Evolutionary conservation across 2,329 filamentous ascomycete species (phyloP).

Genomic region (Dactylellina parvicollis): DNA sequence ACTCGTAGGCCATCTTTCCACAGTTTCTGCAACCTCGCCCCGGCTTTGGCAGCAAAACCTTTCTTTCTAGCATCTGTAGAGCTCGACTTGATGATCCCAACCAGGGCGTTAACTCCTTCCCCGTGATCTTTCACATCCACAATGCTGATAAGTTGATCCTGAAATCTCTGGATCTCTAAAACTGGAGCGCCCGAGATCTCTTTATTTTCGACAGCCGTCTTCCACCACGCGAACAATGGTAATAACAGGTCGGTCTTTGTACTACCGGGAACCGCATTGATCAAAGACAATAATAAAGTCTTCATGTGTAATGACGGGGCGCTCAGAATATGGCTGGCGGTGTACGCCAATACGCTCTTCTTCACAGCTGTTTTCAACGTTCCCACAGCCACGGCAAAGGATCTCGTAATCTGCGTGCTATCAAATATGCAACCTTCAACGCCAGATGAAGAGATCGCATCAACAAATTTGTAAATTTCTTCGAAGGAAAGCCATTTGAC

Average conservation of each 20-base stretch:
- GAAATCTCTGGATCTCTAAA: constrained; percentile 65
- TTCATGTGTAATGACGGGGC: constrained; percentile 78
- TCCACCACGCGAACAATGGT: constrained; percentile 78
- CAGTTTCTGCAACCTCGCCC: constrained; percentile 38
- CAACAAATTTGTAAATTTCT: constrained; percentile 71
- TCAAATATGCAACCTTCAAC: constrained; percentile 90
- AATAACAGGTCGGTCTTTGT: constrained; percentile 79
- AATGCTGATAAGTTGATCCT: constrained; percentile 67
- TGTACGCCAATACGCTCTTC: constrained; percentile 70
- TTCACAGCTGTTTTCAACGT: constrained; percentile 66
- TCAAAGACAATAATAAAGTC: constrained; percentile 73
- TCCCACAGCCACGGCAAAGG: constrained; percentile 71
- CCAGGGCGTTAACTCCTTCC: constrained; percentile 68
- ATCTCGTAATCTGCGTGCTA: constrained; percentile 72
- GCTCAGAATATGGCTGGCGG: constrained; percentile 76
- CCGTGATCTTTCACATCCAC: constrained; percentile 67
- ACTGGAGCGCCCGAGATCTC: constrained; percentile 61
- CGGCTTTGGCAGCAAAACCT: constrained; percentile 52
- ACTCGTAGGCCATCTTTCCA: constrained; percentile 41
- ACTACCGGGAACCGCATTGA: constrained; percentile 78
- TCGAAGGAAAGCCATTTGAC: constrained; percentile 70
- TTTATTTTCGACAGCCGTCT: constrained; percentile 67
- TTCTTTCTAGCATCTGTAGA: constrained; percentile 29
- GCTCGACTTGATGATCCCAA: constrained; percentile 41
- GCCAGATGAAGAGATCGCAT: constrained; percentile 74